Evolutionary conservation across 2,329 filamentous ascomycete genomes (phyloP), one percentile per base, ranked within the genome.

Genomic region (Coniella lustricola): DNA sequence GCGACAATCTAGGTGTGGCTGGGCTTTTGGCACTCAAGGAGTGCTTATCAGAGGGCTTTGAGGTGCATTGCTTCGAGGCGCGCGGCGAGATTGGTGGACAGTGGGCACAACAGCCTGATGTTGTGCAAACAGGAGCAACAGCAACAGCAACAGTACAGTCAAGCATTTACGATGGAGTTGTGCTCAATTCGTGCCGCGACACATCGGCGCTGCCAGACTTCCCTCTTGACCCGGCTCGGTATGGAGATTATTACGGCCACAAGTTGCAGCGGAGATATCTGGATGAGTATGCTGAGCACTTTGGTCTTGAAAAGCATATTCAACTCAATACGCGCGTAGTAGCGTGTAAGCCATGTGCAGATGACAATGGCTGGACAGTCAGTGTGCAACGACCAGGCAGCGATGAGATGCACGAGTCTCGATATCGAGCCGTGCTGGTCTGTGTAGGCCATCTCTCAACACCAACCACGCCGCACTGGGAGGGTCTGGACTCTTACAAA

Each of bases 131-230:
- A 9, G 36, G 16, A 12, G 16, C 18, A 12, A 10, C 9, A 7
- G 36, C 36, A n/a, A 18, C 54, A 16, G 57, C 17, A 21, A 32
- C 51, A 39, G 56, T 29, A 40, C 46, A 52, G 57, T 65, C 47
- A 44, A 64, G 32, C 22, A 64, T 69, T 9, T 66, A 68, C 55
- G 56, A 64, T 25, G 61, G 65, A 34, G 59, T 64, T 5, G 55
- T 66, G 18, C 53, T 66, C 21, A 70, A 67, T 55, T 66, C 64
- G 4, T 66, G 60, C 49, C 62, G 67, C 41, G 63, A 67, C 43
- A 65, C 64, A 1, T 60, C 65, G n/a, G 57, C 57, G 42, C 67
- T 67, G 53, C 65, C 60, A 34, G 65, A 69, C 50, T 70, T 68
- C 49, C 67, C 66, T 3, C 57, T 68, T 17, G 66, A 70, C 47